A percentile compares a stretch with the other conserved stretches of the same genome.
phyloP scores from a whole-genome alignment of 1,284 basidiomycete species.

The Moesziomyces aphidis region DNA sequence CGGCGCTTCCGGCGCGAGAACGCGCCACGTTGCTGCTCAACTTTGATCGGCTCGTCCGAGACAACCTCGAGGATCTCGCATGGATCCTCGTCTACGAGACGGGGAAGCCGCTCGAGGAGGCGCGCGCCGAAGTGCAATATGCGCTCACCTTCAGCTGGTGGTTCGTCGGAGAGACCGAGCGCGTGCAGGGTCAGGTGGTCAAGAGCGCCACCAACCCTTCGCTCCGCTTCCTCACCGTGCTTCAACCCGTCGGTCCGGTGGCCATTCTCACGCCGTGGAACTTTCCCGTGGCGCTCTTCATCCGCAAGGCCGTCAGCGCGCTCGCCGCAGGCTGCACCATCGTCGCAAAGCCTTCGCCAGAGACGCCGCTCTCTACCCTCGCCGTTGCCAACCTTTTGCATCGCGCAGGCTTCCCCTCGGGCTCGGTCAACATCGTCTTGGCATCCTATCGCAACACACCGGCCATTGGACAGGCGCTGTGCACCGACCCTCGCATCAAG shows the following conservation, averaged over 20 bases:
- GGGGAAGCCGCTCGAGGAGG: constrained; percentile 63
- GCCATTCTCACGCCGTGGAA: constrained; percentile 69
- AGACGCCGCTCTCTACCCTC: constrained; percentile 93
- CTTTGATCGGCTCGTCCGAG: constrained; percentile 56
- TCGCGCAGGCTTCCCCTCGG: constrained; percentile 90
- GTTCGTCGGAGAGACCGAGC: constrained; percentile 57
- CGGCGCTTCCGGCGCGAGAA: constrained; percentile 54
- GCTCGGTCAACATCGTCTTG: constrained; percentile 93
- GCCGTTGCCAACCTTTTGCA: constrained; percentile 85
- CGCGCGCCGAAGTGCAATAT: constrained; percentile 61
- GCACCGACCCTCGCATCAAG: constrained; percentile 74
- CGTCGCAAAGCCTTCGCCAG: constrained; percentile 94
- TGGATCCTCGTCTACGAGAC: constrained; percentile 66
- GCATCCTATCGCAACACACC: constrained; percentile 76
- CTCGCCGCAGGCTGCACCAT: constrained; percentile 93
- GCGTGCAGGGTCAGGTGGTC: constrained; percentile 77
- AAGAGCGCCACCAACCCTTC: constrained; percentile 78
- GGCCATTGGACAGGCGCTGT: constrained; percentile 79
- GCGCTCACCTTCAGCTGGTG: constrained; percentile 65
- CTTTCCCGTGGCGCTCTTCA: constrained; percentile 72
- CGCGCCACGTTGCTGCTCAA: constrained; percentile 57
- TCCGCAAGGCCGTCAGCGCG: constrained; percentile 88
- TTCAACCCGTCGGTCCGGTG: constrained; percentile 84
- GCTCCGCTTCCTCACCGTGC: constrained; percentile 82
- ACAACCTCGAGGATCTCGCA: constrained; percentile 63